Conservation (phyloP, 2,329 filamentous ascomycete genomes). For the Aspergillus terreus region DNA sequence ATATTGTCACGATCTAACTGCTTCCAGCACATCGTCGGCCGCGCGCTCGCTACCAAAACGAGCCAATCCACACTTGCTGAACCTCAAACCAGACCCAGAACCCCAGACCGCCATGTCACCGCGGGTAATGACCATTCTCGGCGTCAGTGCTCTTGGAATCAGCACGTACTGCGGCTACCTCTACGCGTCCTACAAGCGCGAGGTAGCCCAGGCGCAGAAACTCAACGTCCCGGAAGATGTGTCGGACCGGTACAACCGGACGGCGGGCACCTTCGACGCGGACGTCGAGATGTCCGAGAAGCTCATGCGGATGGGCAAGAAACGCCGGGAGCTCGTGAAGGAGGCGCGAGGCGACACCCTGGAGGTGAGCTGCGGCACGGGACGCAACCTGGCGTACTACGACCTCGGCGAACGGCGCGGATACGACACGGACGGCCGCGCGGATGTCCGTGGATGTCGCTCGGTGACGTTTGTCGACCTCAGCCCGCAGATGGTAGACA, state of each 20-base stretch:
- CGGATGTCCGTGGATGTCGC: slow-evolving; percentile 32
- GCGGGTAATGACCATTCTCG: slow-evolving; percentile 34
- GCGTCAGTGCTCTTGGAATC: slow-evolving; percentile 37
- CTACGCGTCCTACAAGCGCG: slow-evolving; percentile 40
- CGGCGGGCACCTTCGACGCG: slow-evolving; percentile 42
- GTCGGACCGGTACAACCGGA: slow-evolving; percentile 45
- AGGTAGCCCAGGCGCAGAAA: slow-evolving; percentile 28
- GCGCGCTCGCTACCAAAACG: slow-evolving; percentile 18
- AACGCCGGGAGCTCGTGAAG: slow-evolving; percentile 40
- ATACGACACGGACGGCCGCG: slow-evolving; percentile 28
- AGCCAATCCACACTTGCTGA: slow-evolving; percentile 21
- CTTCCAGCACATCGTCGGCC: slow-evolving; percentile 9
- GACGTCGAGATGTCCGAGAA: slow-evolving; percentile 44
- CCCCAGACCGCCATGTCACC: slow-evolving; percentile 24
- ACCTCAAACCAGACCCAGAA: slow-evolving; percentile 15
- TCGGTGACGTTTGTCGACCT: slow-evolving; percentile 47
- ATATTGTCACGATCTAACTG: not conserved
- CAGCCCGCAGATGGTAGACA: slow-evolving; percentile 46
- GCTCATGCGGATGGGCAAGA: slow-evolving; percentile 38
- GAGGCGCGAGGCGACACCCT: slow-evolving; percentile 45
- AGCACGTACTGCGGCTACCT: slow-evolving; percentile 43
- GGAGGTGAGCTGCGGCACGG: slow-evolving; percentile 50
- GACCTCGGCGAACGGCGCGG: slow-evolving; percentile 35
- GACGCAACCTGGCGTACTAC: slow-evolving; percentile 47
- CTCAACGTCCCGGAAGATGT: slow-evolving; percentile 40